Conservation (phyloP, 805 yeast genomes). For the Candida pseudoglaebosa region DNA sequence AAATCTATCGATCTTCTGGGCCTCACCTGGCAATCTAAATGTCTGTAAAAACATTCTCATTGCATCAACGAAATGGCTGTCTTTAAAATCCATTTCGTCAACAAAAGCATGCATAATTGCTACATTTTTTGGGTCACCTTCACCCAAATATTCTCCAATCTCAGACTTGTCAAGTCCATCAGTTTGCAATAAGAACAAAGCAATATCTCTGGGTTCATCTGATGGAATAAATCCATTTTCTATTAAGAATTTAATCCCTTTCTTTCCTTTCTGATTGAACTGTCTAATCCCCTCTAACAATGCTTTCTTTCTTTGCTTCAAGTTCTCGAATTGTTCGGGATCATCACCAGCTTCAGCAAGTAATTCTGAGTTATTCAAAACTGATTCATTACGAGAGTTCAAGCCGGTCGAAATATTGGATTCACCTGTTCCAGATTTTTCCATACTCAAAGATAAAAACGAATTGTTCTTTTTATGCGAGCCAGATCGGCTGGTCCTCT, state of each 20-base stretch:
- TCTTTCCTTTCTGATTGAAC: conserved; percentile 82
- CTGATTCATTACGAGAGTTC: conserved; percentile 24
- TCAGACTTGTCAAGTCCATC: conserved; percentile 78
- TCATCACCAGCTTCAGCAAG: conserved; percentile 50
- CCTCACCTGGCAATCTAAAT: conserved; percentile 95
- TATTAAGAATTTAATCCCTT: conserved; percentile 64
- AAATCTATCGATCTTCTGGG: conserved; percentile 94
- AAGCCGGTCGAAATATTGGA: conserved; percentile 23
- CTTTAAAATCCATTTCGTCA: conserved; percentile 75
- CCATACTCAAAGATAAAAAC: conserved; percentile 15
- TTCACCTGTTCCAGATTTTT: conserved; percentile 26
- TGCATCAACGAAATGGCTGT: conserved; percentile 74
- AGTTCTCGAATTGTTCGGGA: conserved; percentile 78
- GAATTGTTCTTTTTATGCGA: conserved; percentile 10
- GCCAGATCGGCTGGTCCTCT: not conserved
- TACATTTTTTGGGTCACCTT: conserved; percentile 72
- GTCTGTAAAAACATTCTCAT: conserved; percentile 78
- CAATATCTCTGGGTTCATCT: conserved; percentile 64
- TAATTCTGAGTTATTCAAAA: conserved; percentile 10
- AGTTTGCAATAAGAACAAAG: conserved; percentile 63
- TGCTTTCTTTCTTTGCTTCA: conserved; percentile 79
- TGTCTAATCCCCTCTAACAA: conserved; percentile 71
- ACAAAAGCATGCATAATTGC: conserved; percentile 92
- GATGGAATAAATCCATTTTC: conserved; percentile 59
- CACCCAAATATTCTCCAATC: conserved; percentile 91